These are phyloP conservation scores for Bipolaris sorokiniana DNA, from an alignment of 2,329 filamentous ascomycete species.

Conservation along the genomic window DNA sequence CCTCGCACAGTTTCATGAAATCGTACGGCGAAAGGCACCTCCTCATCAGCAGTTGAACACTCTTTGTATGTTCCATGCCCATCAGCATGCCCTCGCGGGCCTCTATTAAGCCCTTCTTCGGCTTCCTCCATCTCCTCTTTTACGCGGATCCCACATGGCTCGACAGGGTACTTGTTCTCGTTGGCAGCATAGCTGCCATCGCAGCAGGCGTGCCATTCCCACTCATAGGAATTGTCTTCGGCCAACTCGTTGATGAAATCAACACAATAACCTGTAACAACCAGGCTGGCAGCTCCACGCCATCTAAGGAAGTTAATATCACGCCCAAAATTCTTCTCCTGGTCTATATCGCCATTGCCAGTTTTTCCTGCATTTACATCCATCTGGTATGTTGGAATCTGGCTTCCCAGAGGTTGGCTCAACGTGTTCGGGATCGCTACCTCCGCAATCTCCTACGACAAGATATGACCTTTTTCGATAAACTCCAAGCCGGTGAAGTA, in stretches of 20 bases:
- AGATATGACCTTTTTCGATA: slow-evolving; percentile 69
- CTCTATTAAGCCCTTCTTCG: slow-evolving; percentile 39
- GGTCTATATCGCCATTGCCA: slow-evolving; percentile 68
- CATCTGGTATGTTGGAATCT: slow-evolving; percentile 70
- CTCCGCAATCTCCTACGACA: slow-evolving; percentile 65
- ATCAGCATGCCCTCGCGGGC: slow-evolving; percentile 36
- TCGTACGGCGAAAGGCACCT: slow-evolving; percentile 20
- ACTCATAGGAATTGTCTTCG: slow-evolving; percentile 68
- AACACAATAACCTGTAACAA: slow-evolving; percentile 62
- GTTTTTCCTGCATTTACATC: slow-evolving; percentile 68
- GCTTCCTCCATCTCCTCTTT: slow-evolving; percentile 44
- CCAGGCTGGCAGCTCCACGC: slow-evolving; percentile 21
- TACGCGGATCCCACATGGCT: slow-evolving; percentile 49
- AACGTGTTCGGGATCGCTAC: slow-evolving; percentile 67
- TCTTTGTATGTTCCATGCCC: slow-evolving; percentile 31
- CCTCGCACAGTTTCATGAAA: slow-evolving; percentile 30
- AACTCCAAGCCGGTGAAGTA: slow-evolving; percentile 67
- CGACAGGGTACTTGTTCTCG: slow-evolving; percentile 42
- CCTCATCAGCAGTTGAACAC: slow-evolving; percentile 19
- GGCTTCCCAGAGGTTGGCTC: slow-evolving; percentile 67
- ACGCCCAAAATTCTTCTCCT: slow-evolving; percentile 65
- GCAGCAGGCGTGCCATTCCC: slow-evolving; percentile 68
- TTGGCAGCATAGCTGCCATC: slow-evolving; percentile 56
- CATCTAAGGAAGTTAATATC: slow-evolving; percentile 53
- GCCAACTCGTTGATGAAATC: slow-evolving; percentile 67